phyloP scores from a whole-genome alignment of 495 filamentous ascomycete genomes.

The Opeltia flavorubescens region DNA sequence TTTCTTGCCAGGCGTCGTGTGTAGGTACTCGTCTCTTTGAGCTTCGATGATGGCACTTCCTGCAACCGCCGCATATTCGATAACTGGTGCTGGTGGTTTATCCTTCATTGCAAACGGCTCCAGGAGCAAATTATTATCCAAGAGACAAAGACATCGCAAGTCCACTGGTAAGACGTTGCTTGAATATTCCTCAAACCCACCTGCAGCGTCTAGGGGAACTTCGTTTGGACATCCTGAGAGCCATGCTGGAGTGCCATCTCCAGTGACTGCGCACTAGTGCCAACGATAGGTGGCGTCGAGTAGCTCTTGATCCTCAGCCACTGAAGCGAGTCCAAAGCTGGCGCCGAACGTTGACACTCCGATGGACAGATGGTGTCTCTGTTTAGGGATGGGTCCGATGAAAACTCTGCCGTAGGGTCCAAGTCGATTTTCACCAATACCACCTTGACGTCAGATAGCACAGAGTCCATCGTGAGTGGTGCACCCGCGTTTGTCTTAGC shows the following conservation, averaged over 20 bases:
- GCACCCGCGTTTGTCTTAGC: no score
- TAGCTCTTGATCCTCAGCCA: conserved; percentile 91
- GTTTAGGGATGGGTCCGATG: no score
- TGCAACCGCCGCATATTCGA: no score
- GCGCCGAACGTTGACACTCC: conserved; percentile 77
- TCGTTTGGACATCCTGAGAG: conserved; percentile 79
- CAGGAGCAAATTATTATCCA: conserved; percentile 59
- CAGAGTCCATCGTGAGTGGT: no score
- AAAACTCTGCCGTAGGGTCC: no score
- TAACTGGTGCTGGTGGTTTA: conserved; percentile 37
- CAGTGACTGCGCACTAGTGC: conserved; percentile 93
- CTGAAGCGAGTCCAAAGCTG: conserved; percentile 70
- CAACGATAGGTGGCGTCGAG: conserved; percentile 79
- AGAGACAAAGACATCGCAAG: conserved; percentile 66
- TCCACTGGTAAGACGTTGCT: conserved; percentile 90
- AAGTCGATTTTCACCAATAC: no score
- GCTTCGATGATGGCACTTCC: no score
- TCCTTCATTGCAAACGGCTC: conserved; percentile 42
- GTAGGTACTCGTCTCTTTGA: no score
- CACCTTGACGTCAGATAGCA: no score
- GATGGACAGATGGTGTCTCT: conserved; percentile 65
- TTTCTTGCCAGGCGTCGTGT: no score
- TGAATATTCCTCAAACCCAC: conserved; percentile 70
- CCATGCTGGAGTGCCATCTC: conserved; percentile 90
- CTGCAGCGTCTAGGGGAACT: conserved; percentile 31